Evolutionary conservation across 23 red algal species (phyloP).

Genomic region (Gracilariopsis chorda): DNA sequence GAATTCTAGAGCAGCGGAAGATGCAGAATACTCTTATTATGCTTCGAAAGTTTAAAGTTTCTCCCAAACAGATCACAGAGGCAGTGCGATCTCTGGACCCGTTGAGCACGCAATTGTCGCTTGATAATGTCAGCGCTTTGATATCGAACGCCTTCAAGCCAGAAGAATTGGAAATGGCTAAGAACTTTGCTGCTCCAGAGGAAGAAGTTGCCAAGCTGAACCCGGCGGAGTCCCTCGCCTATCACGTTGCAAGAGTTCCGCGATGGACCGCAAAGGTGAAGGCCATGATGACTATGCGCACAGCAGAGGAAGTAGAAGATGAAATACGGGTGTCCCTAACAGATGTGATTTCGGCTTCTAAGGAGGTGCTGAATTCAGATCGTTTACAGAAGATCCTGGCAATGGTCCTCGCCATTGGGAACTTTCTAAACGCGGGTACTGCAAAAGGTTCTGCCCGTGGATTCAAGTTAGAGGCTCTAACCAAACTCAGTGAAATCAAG

Average conservation of each 20-base stretch:
- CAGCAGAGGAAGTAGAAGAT: constrained; percentile 40
- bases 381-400: constrained; percentile 63
- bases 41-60: constrained; percentile 74
- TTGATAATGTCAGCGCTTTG: constrained; percentile 86
- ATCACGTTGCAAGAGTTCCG: constrained; percentile 60
- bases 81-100: constrained; percentile 82
- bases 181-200: constrained; percentile 29
- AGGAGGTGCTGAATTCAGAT: constrained; percentile 57
- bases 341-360: constrained; percentile 66
- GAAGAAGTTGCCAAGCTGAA: constrained; percentile 65
- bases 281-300: constrained; percentile 75
- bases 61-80: constrained; percentile 65
- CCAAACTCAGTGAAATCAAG: constrained; percentile 84
- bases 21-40: constrained; percentile 92
- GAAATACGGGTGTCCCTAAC: constrained; percentile 48
- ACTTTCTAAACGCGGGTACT: constrained; percentile 95
- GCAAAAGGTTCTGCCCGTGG: constrained; percentile 83
- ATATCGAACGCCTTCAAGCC: constrained; percentile 56
- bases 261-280: constrained; percentile 65
- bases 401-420: constrained; percentile 80
- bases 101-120: constrained; percentile 35
- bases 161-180: constrained; percentile 88
- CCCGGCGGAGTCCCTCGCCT: constrained; percentile 48
- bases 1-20: constrained; percentile 81
- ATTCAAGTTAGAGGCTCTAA: constrained; percentile 79